These are phyloP conservation scores for Poa pratensis DNA, from an alignment of 176 grass and related monocot genomes.

Conservation along the genomic window DNA sequence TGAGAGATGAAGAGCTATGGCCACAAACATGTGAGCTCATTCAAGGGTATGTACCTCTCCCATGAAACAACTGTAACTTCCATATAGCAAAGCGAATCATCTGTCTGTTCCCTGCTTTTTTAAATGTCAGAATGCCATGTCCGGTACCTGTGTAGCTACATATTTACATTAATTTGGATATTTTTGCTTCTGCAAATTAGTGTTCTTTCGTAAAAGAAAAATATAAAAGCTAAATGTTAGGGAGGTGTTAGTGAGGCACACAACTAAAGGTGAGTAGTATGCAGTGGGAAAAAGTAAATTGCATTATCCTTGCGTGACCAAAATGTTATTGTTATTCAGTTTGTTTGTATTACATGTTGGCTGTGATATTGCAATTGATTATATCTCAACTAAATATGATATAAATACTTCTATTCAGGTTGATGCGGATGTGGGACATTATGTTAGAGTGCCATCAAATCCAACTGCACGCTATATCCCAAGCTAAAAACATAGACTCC, in stretches of 20 bases:
- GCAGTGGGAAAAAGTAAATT: not conserved
- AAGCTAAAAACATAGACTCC: constrained; percentile 83
- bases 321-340: not conserved
- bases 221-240: not conserved
- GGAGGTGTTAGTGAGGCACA: not conserved
- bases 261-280: not conserved
- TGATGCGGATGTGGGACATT: constrained; percentile 76
- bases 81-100: not conserved
- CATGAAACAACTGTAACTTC: constrained; percentile 1
- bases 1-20: constrained; percentile 97
- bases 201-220: not conserved
- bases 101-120: constrained; percentile 14
- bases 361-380: constrained; percentile 30
- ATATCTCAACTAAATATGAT: not conserved
- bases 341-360: not conserved
- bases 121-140: not conserved
- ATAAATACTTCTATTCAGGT: constrained; percentile 48
- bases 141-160: not conserved
- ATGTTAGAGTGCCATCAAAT: constrained; percentile 94
- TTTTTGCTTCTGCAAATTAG: not conserved
- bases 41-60: constrained; percentile 71
- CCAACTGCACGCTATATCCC: constrained; percentile 84
- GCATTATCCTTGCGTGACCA: constrained; percentile 5
- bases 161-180: constrained; percentile 12
- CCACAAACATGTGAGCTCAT: constrained; percentile 86